Conservation (phyloP, 371 early-diverging fungal genomes). For the Blakeslea trispora region DNA sequence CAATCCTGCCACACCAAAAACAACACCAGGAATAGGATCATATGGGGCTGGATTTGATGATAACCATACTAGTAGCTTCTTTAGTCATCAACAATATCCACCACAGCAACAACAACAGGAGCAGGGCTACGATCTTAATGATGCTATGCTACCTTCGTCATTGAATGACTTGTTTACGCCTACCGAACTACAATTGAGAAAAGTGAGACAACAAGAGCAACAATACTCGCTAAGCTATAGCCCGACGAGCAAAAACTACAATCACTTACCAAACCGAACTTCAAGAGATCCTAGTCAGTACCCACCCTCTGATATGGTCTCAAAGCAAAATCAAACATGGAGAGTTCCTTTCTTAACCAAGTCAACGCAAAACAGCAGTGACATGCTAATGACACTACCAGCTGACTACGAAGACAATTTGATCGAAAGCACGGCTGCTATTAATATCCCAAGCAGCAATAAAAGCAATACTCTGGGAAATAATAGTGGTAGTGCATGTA, state of each 20-base stretch:
- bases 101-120: conserved; percentile 13
- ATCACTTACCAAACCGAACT: neutral
- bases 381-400: conserved; percentile 3
- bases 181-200: conserved; percentile 41
- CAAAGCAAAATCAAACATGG: conserved; percentile 9
- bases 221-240: neutral
- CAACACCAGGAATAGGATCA: neutral
- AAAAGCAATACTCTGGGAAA: neutral
- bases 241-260: neutral
- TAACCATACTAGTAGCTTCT: neutral
- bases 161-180: conserved; percentile 62
- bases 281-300: neutral
- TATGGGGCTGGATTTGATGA: neutral
- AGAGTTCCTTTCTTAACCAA: conserved; percentile 19
- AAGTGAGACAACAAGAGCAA: conserved; percentile 32
- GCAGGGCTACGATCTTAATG: conserved; percentile 25
- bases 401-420: conserved; percentile 19
- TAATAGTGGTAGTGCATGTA: neutral
- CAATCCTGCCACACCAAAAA: neutral
- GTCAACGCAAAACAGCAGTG: conserved; percentile 1
- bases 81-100: conserved; percentile 7
- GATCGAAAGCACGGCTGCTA: conserved; percentile 24
- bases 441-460: conserved; percentile 31
- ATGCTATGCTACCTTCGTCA: conserved; percentile 54
- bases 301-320: neutral